A percentile compares a stretch with the other conserved stretches of the same genome.
Evolutionary conservation across 148 eudicot genomes (phyloP).

Genomic region (Pouteria glomerata): DNA sequence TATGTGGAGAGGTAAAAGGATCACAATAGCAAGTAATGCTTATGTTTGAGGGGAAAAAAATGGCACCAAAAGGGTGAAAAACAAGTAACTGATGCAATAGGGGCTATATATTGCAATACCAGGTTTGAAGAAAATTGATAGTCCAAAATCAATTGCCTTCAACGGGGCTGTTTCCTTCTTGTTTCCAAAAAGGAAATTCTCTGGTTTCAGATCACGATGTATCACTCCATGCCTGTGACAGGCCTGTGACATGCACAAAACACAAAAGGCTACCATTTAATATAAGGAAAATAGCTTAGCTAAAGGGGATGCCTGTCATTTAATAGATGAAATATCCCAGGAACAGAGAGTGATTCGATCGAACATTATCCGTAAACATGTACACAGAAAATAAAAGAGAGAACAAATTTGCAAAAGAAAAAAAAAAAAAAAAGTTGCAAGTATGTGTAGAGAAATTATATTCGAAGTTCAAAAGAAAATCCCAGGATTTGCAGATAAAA

Average conservation of each 20-base stretch:
- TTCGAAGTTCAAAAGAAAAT: not conserved
- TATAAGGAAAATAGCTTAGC: not conserved
- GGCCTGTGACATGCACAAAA: constrained; percentile 16
- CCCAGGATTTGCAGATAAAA: not conserved
- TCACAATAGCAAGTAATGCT: not conserved
- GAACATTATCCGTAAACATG: not conserved
- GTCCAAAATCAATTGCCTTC: constrained; percentile 51
- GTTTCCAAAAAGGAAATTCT: constrained; percentile 44
- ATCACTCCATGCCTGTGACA: constrained; percentile 50
- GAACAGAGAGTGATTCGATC: not conserved
- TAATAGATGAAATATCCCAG: not conserved
- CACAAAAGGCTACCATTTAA: not conserved
- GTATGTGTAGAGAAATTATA: not conserved
- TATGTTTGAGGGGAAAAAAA: not conserved
- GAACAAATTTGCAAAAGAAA: not conserved
- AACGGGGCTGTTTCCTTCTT: constrained; percentile 51
- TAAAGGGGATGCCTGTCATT: not conserved
- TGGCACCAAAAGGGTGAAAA: not conserved
- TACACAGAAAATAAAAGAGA: not conserved
- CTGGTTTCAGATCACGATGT: constrained; percentile 53
- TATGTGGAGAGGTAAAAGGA: not conserved
- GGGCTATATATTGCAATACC: constrained; percentile 18
- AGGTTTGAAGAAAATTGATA: constrained; percentile 40
- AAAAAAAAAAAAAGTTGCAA: not conserved
- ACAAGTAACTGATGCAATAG: not conserved